Evolutionary conservation across 179 eudicot species (phyloP), one percentile per base, ranked within the genome.

Genomic region (Silene noctiflora): DNA sequence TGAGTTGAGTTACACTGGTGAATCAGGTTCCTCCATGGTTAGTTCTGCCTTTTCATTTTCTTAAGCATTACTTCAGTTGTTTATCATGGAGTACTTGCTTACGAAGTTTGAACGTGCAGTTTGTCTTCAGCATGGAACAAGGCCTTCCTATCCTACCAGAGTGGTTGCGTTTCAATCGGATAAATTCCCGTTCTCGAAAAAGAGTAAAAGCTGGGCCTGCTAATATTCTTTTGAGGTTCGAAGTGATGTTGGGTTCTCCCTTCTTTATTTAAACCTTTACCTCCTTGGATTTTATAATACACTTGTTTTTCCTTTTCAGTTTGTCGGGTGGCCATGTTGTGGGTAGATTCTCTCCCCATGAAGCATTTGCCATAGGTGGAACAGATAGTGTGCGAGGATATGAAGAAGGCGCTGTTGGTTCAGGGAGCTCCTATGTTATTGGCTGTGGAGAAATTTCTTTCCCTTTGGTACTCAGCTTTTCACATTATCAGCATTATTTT

Each of bases 401-500:
- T 79, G 99, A 95, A 85, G 99, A 95, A 89, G 99, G 99, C 22
- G 94, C 93, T 19, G 97, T 95, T 73, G 98, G 98, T 63, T 90
- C 99, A 0, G 98, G 98, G 20, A 86, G 97, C 44, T 90, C 99
- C 22, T 90, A 84, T 77, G 92, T 83, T 61, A 92, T 93, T 79
- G 98, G 98, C 79, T 89, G 94, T 77, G 98, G 96, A 80, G 99
- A 95, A 79, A 62, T 95, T 29, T 90, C 99, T 79, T 93, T 93
- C 74, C 99, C 96, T 19, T 62, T 95, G 96, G 99, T 95, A 84
- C 33, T 79, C 21, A 19, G 25, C 62, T 68, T 31, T 5, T 24
- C 42, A 14, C 74, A 22, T 70, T 46, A 48, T 68, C 27, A 17
- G 21, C 4, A 67, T 31, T 33, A 33, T 33, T 51, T 10, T 68